A percentile compares a stretch with the other conserved stretches of the same genome.
phyloP scores from a whole-genome alignment of 495 filamentous ascomycete species.

The Neurospora tetrasperma region DNA sequence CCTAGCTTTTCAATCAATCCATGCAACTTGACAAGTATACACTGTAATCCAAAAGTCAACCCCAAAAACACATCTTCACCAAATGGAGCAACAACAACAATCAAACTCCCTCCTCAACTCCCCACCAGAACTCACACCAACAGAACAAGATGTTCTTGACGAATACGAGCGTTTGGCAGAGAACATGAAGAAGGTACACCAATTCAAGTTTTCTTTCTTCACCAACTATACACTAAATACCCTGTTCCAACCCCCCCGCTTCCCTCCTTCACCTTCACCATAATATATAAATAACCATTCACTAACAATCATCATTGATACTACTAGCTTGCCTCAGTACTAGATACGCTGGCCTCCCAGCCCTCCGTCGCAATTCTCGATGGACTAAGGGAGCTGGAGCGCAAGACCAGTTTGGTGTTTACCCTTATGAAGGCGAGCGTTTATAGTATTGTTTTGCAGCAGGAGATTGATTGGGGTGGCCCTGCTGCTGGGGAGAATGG shows the following conservation, averaged over 20 bases:
- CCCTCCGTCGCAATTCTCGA: conserved; percentile 70
- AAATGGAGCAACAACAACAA: conserved; percentile 23
- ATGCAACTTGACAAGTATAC: neutral
- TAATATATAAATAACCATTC: too few species aligned
- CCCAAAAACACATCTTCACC: neutral
- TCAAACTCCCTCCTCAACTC: conserved; percentile 19
- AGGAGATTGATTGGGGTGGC: conserved; percentile 65
- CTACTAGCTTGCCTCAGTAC: conserved; percentile 46
- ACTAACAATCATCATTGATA: conserved; percentile 1
- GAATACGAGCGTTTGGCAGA: conserved; percentile 80
- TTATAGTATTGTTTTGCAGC: conserved; percentile 95
- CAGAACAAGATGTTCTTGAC: conserved; percentile 90
- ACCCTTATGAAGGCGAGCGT: conserved; percentile 95
- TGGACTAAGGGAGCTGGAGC: conserved; percentile 74
- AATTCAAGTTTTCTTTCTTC: too few species aligned
- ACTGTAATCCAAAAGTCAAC: neutral
- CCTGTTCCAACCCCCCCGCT: neutral
- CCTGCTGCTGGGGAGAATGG: neutral
- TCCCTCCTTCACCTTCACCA: too few species aligned
- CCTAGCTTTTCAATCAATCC: neutral
- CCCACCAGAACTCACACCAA: conserved; percentile 52
- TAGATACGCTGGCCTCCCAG: conserved; percentile 49
- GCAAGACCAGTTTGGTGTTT: conserved; percentile 89
- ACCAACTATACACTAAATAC: conserved; percentile 6
- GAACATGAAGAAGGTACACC: conserved; percentile 76